A percentile compares a stretch with the other conserved stretches of the same genome.
Evolutionary conservation across 1,284 basidiomycete species (phyloP).

Genomic region (Ganoderma lingzhi): DNA sequence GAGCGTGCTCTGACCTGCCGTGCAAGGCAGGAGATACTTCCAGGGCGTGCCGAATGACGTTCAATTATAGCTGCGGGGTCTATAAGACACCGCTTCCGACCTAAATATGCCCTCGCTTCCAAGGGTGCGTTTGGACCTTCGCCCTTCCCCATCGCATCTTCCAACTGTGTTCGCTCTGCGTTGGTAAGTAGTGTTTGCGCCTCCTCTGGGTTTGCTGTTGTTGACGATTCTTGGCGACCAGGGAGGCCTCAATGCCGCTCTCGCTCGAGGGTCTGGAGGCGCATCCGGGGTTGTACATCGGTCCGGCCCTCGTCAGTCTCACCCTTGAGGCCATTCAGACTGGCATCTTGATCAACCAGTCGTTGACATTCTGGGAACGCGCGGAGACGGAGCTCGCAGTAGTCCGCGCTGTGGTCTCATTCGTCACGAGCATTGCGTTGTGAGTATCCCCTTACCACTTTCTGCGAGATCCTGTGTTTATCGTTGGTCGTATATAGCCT

Average conservation of each 20-base stretch:
- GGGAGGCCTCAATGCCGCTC: conserved; percentile 12
- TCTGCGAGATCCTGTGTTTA: not conserved
- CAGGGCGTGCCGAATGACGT: conserved; percentile 3
- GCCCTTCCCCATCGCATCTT: conserved; percentile 24
- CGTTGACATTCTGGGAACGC: conserved; percentile 40
- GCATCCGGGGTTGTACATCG: conserved; percentile 38
- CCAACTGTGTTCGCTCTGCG: conserved; percentile 8
- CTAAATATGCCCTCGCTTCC: conserved; percentile 10
- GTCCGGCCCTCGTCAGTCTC: conserved; percentile 37
- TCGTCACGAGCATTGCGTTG: conserved; percentile 36
- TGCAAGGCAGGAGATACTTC: not conserved
- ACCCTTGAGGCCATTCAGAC: conserved; percentile 40
- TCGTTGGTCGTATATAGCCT: conserved; percentile 26
- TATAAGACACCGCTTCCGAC: conserved; percentile 21
- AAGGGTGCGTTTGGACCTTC: conserved; percentile 17
- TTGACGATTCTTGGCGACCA: not conserved
- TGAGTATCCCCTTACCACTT: conserved; percentile 22
- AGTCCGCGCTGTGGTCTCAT: conserved; percentile 36
- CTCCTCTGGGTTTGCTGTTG: not conserved
- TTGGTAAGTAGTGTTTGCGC: not conserved
- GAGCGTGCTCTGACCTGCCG: not conserved
- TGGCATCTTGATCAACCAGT: conserved; percentile 42
- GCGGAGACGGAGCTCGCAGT: conserved; percentile 33
- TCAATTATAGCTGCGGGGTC: conserved; percentile 21
- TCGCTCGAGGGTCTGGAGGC: conserved; percentile 30